Evolutionary conservation across 2,329 filamentous ascomycete species (phyloP).

Genomic region (Aspergillus proliferans): DNA sequence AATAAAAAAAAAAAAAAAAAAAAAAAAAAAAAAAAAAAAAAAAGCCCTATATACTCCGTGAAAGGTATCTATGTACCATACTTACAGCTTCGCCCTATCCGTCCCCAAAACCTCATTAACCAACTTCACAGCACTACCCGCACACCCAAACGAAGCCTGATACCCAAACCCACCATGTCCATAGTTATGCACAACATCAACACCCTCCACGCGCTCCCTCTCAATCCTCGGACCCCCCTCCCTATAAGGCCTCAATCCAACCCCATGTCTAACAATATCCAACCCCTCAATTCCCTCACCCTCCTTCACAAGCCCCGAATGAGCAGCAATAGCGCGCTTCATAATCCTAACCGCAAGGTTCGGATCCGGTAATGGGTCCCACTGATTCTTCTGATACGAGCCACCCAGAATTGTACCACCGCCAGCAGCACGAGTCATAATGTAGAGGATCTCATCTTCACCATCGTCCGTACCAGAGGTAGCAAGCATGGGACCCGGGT

Average conservation of each 20-base stretch:
- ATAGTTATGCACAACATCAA: constrained; percentile 46
- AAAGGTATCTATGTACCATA: neutral
- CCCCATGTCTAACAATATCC: constrained; percentile 71
- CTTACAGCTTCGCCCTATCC: constrained; percentile 28
- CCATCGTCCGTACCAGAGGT: constrained; percentile 69
- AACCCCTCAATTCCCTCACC: constrained; percentile 61
- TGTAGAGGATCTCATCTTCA: constrained; percentile 65
- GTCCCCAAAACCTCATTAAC: constrained; percentile 49
- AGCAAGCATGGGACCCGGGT: constrained; percentile 62
- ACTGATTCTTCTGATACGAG: constrained; percentile 70
- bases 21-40: no score
- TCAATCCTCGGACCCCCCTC: constrained; percentile 70
- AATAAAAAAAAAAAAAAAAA: no score
- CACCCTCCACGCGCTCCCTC: constrained; percentile 58
- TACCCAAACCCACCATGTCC: constrained; percentile 56
- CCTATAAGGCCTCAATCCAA: constrained; percentile 72
- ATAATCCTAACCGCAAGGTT: constrained; percentile 79
- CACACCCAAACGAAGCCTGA: constrained; percentile 62
- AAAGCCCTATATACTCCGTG: neutral
- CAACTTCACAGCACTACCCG: constrained; percentile 59
- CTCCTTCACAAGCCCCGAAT: constrained; percentile 46
- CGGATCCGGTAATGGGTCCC: constrained; percentile 72
- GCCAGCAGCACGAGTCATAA: constrained; percentile 70
- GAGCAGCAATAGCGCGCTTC: constrained; percentile 51
- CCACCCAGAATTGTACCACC: constrained; percentile 85